Conservation (phyloP, 2,329 filamentous ascomycete genomes). For the Colletotrichum sp. region DNA sequence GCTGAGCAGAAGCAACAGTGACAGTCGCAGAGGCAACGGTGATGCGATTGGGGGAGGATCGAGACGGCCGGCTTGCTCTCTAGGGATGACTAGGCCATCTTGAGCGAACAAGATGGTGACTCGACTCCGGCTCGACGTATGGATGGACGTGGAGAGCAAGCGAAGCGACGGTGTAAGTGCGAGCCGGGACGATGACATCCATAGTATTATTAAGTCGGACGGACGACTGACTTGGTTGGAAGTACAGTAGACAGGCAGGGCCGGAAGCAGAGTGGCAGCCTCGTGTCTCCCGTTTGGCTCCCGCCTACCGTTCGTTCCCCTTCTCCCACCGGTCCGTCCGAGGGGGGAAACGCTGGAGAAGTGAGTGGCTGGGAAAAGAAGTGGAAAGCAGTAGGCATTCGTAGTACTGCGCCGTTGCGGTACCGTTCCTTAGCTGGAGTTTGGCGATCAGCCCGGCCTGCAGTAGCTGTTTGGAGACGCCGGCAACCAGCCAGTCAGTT, state of each 20-base stretch:
- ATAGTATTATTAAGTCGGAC: neutral
- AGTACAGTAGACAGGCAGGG: neutral
- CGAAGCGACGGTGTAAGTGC: constrained; percentile 13
- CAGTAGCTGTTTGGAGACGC: neutral
- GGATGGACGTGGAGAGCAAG: neutral
- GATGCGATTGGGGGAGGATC: neutral
- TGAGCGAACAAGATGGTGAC: neutral
- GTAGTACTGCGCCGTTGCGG: neutral
- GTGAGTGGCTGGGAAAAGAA: neutral
- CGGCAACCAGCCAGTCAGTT: neutral
- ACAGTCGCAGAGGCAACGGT: neutral
- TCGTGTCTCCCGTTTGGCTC: neutral
- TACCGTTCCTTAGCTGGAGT: neutral
- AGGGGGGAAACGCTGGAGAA: neutral
- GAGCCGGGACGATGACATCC: neutral
- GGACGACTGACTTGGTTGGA: neutral
- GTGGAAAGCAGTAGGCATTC: neutral
- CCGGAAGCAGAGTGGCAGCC: neutral
- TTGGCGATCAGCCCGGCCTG: neutral
- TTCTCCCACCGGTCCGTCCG: neutral
- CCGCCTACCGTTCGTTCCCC: neutral
- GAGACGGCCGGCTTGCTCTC: neutral
- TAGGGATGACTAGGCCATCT: neutral
- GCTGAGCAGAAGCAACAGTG: neutral
- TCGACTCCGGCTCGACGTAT: neutral